Conservation (phyloP, 2,329 filamentous ascomycete species). For the Metarhizium robertsii region DNA sequence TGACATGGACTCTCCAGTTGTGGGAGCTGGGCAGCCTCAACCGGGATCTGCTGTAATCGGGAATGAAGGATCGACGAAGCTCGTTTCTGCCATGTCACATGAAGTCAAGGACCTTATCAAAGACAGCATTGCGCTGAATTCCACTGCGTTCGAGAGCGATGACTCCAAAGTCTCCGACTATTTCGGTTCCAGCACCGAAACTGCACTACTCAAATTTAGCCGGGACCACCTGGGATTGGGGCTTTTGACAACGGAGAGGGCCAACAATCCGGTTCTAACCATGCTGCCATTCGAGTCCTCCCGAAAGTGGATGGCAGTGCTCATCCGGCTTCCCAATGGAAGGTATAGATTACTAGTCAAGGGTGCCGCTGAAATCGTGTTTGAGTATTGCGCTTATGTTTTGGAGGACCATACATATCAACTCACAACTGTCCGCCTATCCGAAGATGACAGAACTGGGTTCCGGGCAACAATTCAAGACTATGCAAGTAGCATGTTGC, state of each 20-base stretch:
- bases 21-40: slow-evolving; percentile 12
- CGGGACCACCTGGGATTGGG: slow-evolving; percentile 40
- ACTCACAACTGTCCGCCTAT: slow-evolving; percentile 17
- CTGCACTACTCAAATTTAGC: slow-evolving; percentile 39
- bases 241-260: slow-evolving; percentile 34
- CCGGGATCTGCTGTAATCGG: slow-evolving; percentile 14
- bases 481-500: slow-evolving; percentile 61
- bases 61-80: slow-evolving; percentile 17
- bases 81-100: slow-evolving; percentile 20
- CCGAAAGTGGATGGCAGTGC: slow-evolving; percentile 47
- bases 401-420: slow-evolving; percentile 33
- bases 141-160: slow-evolving; percentile 44
- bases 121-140: slow-evolving; percentile 35
- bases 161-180: slow-evolving; percentile 27
- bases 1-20: slow-evolving; percentile 19
- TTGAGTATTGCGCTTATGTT: slow-evolving; percentile 33
- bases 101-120: slow-evolving; percentile 28
- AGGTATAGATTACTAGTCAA: slow-evolving; percentile 44
- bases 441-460: slow-evolving; percentile 20
- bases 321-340: slow-evolving; percentile 35
- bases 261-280: slow-evolving; percentile 34
- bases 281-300: slow-evolving; percentile 46
- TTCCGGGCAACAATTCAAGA: slow-evolving; percentile 25
- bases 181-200: slow-evolving; percentile 46
- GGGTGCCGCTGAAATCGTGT: slow-evolving; percentile 47